Evolutionary conservation across 1,284 basidiomycete genomes (phyloP), one percentile per base, ranked within the genome.

Genomic region (Puccinia horiana): DNA sequence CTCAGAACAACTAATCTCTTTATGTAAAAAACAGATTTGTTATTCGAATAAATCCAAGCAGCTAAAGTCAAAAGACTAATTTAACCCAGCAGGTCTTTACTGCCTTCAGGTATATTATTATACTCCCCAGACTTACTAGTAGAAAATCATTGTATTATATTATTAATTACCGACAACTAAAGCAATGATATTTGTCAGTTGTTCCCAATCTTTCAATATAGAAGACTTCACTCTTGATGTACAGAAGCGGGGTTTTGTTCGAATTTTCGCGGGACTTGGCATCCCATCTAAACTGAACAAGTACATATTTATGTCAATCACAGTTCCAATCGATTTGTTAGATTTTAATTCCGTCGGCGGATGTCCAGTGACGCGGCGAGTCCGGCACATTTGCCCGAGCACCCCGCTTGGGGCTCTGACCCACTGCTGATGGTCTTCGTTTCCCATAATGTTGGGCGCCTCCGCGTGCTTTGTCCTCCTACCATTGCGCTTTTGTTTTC

Each of bases 381-480:
- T 12, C 35, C 61, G 35, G 61, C 35, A 40, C 61, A 40, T 37
- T 65, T 37, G 29, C 26, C 32, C 35, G 35, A 65, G 35, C 35
- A 40, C 35, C 26, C 35, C 14, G 2, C 65, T 26, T 18, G 65
- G 65, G 5, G 3, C 16, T 29, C n/a, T 44, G 65, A 6, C n/a
- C 11, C 40, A 44, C 8, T 26, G 42, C 40, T 69, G 65, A 20
- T 69, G 37, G 8, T 40, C 20, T 4, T 47, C 40, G 23, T 26
- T 14, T 42, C 20, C 42, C n/a, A 42, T 47, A n/a, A 47, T 9
- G n/a, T 69, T 69, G 40, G n/a, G 37, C 35, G 63, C 63, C 8
- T 67, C 37, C 37, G 1, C 9, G 65, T n/a, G 65, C 65, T 69
- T 69, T 42, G 65, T n/a, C 65, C 65, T 69, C 65, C 47, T 69